phyloP scores from a whole-genome alignment of 176 grass and related monocot species.

The Cenchrus purpureus region DNA sequence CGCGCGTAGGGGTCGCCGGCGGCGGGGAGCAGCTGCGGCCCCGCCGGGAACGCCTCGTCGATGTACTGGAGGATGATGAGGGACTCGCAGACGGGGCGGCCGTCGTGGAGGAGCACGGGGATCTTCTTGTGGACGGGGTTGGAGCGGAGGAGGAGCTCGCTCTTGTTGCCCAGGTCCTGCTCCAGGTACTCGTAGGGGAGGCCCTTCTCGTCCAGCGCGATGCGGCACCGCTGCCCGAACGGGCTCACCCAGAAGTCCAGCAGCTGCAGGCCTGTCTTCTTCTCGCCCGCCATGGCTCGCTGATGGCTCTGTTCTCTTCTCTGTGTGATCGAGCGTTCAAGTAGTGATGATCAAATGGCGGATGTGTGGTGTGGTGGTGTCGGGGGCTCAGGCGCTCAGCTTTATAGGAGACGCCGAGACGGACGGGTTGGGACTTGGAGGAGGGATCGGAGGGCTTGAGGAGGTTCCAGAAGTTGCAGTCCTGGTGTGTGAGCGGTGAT shows the following conservation, averaged over 20 bases:
- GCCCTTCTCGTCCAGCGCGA: slow-evolving; percentile 65
- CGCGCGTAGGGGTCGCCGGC: slow-evolving; percentile 40
- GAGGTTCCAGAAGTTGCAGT: background rate
- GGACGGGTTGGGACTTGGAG: background rate
- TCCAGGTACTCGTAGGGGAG: slow-evolving; percentile 47
- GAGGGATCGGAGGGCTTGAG: background rate
- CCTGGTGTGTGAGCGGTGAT: background rate
- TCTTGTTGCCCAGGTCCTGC: slow-evolving; percentile 48
- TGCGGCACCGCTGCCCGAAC: slow-evolving; percentile 58
- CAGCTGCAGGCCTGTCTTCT: slow-evolving; percentile 46
- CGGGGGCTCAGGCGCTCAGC: background rate
- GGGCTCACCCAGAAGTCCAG: slow-evolving; percentile 63
- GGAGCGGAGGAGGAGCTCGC: slow-evolving; percentile 57
- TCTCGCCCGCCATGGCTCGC: background rate
- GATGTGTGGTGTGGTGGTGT: background rate
- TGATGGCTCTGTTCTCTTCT: fast-evolving
- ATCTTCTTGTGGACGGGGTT: slow-evolving; percentile 77
- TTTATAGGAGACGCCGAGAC: background rate
- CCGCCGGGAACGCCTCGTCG: slow-evolving; percentile 51
- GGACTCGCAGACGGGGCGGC: slow-evolving; percentile 52
- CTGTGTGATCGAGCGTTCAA: background rate
- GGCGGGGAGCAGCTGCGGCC: background rate
- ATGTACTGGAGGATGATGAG: slow-evolving; percentile 62
- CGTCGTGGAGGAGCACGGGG: slow-evolving; percentile 62
- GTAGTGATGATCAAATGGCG: background rate